These are phyloP conservation scores for Chalara sp. DNA, from an alignment of 2,329 filamentous ascomycete species.

Conservation along the genomic window DNA sequence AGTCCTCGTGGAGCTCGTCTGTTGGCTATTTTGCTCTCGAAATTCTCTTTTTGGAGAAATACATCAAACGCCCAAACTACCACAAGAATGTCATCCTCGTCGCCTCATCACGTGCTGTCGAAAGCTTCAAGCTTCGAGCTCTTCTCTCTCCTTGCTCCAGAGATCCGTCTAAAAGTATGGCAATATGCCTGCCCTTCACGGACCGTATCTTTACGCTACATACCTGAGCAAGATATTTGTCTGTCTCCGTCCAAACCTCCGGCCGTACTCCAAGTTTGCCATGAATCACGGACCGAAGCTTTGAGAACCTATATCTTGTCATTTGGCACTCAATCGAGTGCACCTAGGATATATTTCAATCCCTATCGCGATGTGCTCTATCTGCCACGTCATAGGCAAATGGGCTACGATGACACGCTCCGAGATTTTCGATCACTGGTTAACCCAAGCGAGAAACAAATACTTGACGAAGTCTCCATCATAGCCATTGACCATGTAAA, in stretches of 20 bases:
- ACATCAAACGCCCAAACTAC: too few species aligned
- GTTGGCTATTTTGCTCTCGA: background rate
- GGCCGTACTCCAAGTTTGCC: conserved; percentile 33
- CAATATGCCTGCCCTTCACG: conserved; percentile 17
- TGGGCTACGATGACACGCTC: conserved; percentile 28
- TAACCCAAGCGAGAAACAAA: conserved; percentile 16
- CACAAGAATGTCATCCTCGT: too few species aligned
- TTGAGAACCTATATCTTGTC: conserved; percentile 30
- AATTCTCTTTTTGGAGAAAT: background rate
- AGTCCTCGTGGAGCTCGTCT: background rate
- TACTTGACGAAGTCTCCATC: conserved; percentile 29
- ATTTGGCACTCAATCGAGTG: conserved; percentile 29
- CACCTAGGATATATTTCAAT: conserved; percentile 22
- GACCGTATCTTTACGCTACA: conserved; percentile 29
- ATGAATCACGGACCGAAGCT: conserved; percentile 37
- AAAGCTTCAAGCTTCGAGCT: conserved; percentile 13
- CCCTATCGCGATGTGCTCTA: conserved; percentile 23
- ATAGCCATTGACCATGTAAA: conserved; percentile 41
- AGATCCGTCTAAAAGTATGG: conserved; percentile 25
- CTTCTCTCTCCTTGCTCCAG: conserved; percentile 21
- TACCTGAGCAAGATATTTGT: conserved; percentile 30
- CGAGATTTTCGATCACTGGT: conserved; percentile 35
- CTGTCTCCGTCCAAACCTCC: conserved; percentile 32
- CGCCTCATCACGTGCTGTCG: too few species aligned
- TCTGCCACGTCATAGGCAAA: conserved; percentile 27